Base-by-base conservation (phyloP, 768 basidiomycete genomes). In the Tulasnella sp. region DNA sequence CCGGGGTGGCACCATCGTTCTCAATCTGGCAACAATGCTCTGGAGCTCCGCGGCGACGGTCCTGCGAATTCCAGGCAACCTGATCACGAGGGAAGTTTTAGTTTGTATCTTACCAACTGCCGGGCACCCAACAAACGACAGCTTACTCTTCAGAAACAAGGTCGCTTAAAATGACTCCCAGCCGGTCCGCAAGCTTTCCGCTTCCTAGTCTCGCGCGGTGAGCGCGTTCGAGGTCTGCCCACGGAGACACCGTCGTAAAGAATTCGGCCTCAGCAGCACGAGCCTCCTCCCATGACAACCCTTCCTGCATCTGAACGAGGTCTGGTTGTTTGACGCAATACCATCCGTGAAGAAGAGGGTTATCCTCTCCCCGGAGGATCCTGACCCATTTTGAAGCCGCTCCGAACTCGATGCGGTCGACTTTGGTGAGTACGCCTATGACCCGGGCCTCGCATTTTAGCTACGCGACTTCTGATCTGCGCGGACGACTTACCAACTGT, bases 401-500 rank as follows among this genome's bases (percentile, higher is more conserved):
- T 0, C 89, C 90, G 0, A 83, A 74, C 0, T 89, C 89, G 78
- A 91, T 92, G 8, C 91, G 89, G 81, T 93, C 93, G 0, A 92
- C 92, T 81, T 94, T 94, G 0, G 92, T 94, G 27, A 93, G 86
- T 24, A 93, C 91, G 74, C 92, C 92, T 92, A 79, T 3, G 10
- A 36, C 9, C 9, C 12, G 2, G n/a, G n/a, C n/a, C n/a, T n/a
- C 4, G 42, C 75, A 34, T 3, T 2, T 36, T 3, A 9, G 8
- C 21, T 38, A 10, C 1, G 16, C 14, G 1, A 44, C 5, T 39
- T 14, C 6, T 19, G 27, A 24, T 19, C 10, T 14, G 52, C 5
- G n/a, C n/a, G n/a, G n/a, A n/a, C n/a, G n/a, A 82, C 88, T 19
- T 80, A 92, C 93, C 93, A 21, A 94, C 91, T 0, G 93, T 94